Percentiles rank a stretch among this genome's conserved stretches.
These are phyloP conservation scores for Triangularia verruculosa DNA, from an alignment of 2,329 filamentous ascomycete genomes.

Conservation along the genomic window DNA sequence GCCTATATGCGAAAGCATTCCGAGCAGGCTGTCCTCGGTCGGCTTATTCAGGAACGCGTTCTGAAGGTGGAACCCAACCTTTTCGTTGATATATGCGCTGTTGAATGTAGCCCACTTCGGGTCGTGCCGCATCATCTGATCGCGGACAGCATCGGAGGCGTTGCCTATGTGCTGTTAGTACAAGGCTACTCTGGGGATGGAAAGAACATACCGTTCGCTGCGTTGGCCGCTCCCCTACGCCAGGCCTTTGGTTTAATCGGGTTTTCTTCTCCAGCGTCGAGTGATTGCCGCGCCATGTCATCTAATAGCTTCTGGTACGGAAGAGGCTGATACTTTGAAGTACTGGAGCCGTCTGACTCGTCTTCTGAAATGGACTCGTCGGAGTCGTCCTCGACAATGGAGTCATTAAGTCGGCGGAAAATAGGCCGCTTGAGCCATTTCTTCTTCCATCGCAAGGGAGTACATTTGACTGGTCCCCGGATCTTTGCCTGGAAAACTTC, in stretches of 20 bases:
- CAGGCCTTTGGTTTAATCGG: conserved; percentile 15
- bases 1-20: conserved; percentile 28
- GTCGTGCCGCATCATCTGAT: no score
- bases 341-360: no score
- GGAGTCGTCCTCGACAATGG: no score
- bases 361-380: no score
- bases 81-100: no score
- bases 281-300: conserved; percentile 30
- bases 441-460: conserved; percentile 29
- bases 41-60: conserved; percentile 31
- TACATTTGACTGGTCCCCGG: conserved; percentile 17
- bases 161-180: no score
- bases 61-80: conserved; percentile 32
- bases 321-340: no score
- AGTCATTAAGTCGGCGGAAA: conserved; percentile 22
- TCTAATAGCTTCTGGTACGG: conserved; percentile 30
- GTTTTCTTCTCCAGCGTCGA: conserved; percentile 14
- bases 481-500: conserved; percentile 23
- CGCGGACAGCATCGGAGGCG: no score
- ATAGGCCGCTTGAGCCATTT: conserved; percentile 30
- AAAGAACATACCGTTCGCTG: conserved; percentile 27
- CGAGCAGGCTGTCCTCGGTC: conserved; percentile 25
- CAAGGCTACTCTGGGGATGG: no score
- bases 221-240: conserved; percentile 27
- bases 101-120: no score